These are phyloP conservation scores for Glycine soja DNA, from an alignment of 306 rosid genomes.

Conservation along the genomic window DNA sequence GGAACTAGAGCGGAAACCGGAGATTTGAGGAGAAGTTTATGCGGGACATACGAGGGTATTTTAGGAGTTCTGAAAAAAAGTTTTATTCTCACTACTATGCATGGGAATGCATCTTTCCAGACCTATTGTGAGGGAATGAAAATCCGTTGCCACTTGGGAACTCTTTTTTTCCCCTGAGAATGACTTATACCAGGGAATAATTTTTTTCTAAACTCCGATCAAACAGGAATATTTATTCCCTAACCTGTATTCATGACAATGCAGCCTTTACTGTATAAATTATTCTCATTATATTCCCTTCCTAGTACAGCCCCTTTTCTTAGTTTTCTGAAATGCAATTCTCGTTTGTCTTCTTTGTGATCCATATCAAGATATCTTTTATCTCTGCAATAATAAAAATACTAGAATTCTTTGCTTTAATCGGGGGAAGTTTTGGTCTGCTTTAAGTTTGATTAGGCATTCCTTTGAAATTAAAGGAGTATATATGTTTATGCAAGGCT, in stretches of 20 bases:
- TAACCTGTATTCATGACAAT: slow-evolving; percentile 2
- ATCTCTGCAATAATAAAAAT: not conserved
- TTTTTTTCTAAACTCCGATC: not conserved
- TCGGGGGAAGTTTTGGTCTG: slow-evolving; percentile 14
- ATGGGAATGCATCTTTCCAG: not conserved
- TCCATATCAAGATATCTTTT: slow-evolving; percentile 28
- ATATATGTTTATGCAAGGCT: not conserved
- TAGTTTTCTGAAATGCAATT: slow-evolving; percentile 11
- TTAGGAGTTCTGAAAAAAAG: not conserved
- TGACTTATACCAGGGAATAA: not conserved
- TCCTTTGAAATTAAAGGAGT: slow-evolving; percentile 29
- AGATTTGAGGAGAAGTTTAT: not conserved
- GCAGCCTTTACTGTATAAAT: not conserved
- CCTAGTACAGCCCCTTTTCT: not conserved
- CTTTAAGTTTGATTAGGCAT: slow-evolving; percentile 11
- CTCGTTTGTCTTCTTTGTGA: not conserved
- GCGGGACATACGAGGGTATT: not conserved
- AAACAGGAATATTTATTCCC: not conserved
- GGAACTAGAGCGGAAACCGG: not conserved
- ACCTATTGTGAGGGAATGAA: not conserved
- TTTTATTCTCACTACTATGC: not conserved
- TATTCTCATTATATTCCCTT: slow-evolving; percentile 33
- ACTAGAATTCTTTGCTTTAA: slow-evolving; percentile 1
- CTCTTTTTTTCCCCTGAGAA: not conserved
- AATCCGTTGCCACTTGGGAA: not conserved